Evolutionary conservation across 805 yeast species (phyloP), one percentile per base, ranked within the genome.

Genomic region (Saturnispora silvae): DNA sequence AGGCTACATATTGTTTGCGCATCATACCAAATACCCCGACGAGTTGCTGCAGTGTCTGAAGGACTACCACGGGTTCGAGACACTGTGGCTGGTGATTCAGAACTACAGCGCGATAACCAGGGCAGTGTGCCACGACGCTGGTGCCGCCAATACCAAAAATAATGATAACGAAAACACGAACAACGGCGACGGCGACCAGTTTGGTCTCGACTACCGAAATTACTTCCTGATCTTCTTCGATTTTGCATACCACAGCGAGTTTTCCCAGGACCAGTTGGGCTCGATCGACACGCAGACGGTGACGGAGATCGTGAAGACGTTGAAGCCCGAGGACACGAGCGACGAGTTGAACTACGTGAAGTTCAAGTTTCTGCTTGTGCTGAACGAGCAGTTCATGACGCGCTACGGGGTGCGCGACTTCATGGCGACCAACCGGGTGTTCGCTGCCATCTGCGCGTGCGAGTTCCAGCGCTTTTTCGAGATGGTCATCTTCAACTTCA

Each of bases 351-450:
- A 76, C 50, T 75, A 73, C 43, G 72, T 82, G 28, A 76, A 79
- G 43, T 77, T 86, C 61, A 77, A 76, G 49, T 60, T 83, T 13
- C 56, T 87, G 10, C 61, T 87, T 28, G 77, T 85, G 1, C 61
- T 87, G 19, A 87, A 87, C 57, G 96, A 87, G 53, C 96, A 87
- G 57, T 87, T 75, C 56, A 74, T 87, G n/a, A 31, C 31, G n/a
- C 9, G 28, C 16, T 36, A 30, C 19, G 39, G 39, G 13, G 25
- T 29, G 20, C 4, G 13, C 19, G 5, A 29, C 18, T 14, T 18
- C 19, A 16, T 14, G 20, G 10, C 28, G 18, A 3, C 29, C 15
- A 16, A 32, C 17, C 6, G 6, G 19, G 35, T 32, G 13, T 30
- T 35, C 19, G 17, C 28, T 4, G 18, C 38, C 4, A 35, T 35